These are phyloP conservation scores for Closterium sp. DNA, from an alignment of 139 green algal genomes.

Conservation along the genomic window DNA sequence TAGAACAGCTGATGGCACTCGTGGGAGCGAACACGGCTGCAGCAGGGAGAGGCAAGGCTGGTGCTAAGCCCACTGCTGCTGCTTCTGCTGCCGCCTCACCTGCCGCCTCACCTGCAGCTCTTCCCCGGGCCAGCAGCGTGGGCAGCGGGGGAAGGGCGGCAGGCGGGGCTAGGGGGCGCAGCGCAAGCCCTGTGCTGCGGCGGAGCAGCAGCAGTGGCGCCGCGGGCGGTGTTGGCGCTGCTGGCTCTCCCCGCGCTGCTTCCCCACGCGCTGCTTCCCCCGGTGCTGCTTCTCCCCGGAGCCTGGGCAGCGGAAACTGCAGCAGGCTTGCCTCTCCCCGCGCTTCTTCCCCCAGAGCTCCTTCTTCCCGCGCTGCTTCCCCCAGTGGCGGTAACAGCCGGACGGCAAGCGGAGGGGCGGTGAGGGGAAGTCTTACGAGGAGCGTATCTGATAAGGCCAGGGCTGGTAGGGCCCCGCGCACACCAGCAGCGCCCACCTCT, in stretches of 20 bases:
- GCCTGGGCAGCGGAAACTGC: too few species aligned
- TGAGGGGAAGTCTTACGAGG: background rate
- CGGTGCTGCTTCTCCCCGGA: background rate
- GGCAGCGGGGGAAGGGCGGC: background rate
- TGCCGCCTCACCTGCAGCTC: background rate
- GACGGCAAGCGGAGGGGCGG: too few species aligned
- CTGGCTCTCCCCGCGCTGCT: background rate
- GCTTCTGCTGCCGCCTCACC: background rate
- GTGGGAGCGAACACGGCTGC: background rate
- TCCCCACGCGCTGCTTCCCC: background rate
- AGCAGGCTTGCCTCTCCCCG: background rate
- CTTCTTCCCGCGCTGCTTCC: background rate
- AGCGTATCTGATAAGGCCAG: background rate
- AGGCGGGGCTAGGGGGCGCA: background rate
- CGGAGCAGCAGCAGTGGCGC: background rate
- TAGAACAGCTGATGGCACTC: background rate
- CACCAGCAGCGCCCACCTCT: too few species aligned
- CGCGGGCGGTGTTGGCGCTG: background rate
- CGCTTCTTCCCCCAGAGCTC: background rate
- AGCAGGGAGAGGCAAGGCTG: background rate
- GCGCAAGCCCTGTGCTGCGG: background rate
- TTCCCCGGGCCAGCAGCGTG: background rate
- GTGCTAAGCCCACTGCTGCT: background rate
- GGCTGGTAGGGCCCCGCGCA: background rate
- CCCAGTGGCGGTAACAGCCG: background rate